Conservation (phyloP, 495 filamentous ascomycete genomes). For the Hypoxylon rickii region DNA sequence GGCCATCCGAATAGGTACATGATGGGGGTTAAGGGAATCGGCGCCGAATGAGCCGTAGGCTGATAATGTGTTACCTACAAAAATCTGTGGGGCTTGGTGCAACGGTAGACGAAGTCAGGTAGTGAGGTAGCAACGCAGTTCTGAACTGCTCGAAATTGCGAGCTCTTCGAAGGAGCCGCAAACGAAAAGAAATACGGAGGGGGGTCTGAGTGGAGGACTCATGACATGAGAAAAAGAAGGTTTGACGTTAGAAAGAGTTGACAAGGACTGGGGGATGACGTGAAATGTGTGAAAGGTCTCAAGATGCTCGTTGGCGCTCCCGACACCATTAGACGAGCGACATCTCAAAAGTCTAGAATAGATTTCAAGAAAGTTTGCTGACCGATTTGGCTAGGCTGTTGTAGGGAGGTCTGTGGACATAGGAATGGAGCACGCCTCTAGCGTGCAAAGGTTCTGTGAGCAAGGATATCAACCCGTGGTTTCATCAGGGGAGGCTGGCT, state of each 20-base stretch:
- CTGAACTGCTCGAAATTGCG: constrained; percentile 23
- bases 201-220: constrained; percentile 29
- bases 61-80: constrained; percentile 49
- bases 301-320: constrained; percentile 13
- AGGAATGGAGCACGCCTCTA: constrained; percentile 27
- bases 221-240: constrained; percentile 13
- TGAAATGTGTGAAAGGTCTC: constrained; percentile 33
- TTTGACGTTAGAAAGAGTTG: constrained; percentile 11
- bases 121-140: constrained; percentile 31
- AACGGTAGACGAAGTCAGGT: constrained; percentile 30
- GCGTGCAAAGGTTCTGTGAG: constrained; percentile 39
- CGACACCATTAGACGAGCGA: constrained; percentile 16
- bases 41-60: constrained; percentile 57
- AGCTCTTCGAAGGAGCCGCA: constrained; percentile 35
- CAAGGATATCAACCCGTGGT: constrained; percentile 42
- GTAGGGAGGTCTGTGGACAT: constrained; percentile 30
- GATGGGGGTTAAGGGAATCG: constrained; percentile 44
- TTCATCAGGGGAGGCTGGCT: constrained; percentile 42
- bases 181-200: constrained; percentile 27
- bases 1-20: constrained; percentile 14
- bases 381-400: constrained; percentile 31
- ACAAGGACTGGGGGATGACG: constrained; percentile 37
- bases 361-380: constrained; percentile 32
- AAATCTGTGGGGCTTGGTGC: constrained; percentile 38
- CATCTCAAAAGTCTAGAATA: constrained; percentile 27